Base-by-base conservation (phyloP, 2,329 filamentous ascomycete genomes). In the Microdochium paspali region DNA sequence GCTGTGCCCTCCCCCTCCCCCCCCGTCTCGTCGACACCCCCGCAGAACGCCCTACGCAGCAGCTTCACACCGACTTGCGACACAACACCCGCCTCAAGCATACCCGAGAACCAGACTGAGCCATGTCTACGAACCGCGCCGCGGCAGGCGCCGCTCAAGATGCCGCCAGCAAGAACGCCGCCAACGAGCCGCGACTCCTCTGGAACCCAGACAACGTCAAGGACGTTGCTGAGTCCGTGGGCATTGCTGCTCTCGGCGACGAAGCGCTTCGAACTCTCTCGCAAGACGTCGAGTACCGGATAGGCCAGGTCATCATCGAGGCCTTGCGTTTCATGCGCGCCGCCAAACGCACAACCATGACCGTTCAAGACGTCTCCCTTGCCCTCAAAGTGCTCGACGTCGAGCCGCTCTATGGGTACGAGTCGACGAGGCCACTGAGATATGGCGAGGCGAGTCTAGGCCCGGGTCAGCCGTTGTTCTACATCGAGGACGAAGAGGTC, bases 151-250 rank as follows among this genome's bases (percentile, higher is more conserved):
- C 35, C 18, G 35, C 35, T 21, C 35, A 40, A 18, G 35, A 40
- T 20, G 35, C 35, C 4, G 35, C 35, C 35, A 12, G 4, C 35
- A 40, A 40, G 35, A 40, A 9, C 42, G 3, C 46, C 4, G 45
- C 50, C n/a, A 48, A 46, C 24, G 61, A 63, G 31, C 54, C 54
- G 24, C 53, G 57, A 35, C 72, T 84, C 24, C 82, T 96, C 56
- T 97, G 93, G 93, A 97, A 96, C 62, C 83, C 87, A 18, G 93
- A 98, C 59, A 97, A 95, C 58, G 87, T 98, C 58, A 84, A 84
- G 58, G 93, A 98, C 65, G 90, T 97, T 51, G 91, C 93, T 56
- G 93, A 98, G 66, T 95, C 93, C 1, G 87, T 97, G 44, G 93
- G 93, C 49, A 90, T 98, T 57, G 73, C 79, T 56, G 77, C 80